Conservation (phyloP, 1,284 basidiomycete species). For the Veloboletus limbatus region DNA sequence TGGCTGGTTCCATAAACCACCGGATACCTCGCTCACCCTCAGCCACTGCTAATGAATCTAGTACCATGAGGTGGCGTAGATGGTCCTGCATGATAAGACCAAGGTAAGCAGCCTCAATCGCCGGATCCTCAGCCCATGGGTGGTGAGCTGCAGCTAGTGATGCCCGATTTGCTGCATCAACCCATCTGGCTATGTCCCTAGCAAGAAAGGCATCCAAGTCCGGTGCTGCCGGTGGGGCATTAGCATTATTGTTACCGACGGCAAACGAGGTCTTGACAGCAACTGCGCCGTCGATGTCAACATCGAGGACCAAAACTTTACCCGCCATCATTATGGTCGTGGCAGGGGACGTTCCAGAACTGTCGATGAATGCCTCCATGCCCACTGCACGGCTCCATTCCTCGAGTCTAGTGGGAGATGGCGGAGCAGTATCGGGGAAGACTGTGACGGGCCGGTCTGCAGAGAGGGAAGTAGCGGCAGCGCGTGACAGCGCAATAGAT, state of each 20-base stretch:
- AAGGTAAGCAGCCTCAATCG: slow-evolving; percentile 41
- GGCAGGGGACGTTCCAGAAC: slow-evolving; percentile 37
- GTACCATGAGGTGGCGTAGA: slow-evolving; percentile 65
- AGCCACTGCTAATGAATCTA: slow-evolving; percentile 64
- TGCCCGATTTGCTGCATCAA: slow-evolving; percentile 57
- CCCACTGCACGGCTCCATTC: slow-evolving; percentile 59
- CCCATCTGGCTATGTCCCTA: slow-evolving; percentile 52
- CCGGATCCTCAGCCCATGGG: slow-evolving; percentile 38
- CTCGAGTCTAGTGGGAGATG: slow-evolving; percentile 45
- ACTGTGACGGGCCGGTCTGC: slow-evolving; percentile 17
- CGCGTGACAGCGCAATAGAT: slow-evolving; percentile 28
- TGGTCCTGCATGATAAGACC: slow-evolving; percentile 50
- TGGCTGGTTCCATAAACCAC: slow-evolving; percentile 68
- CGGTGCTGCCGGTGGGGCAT: slow-evolving; percentile 41
- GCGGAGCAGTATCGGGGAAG: slow-evolving; percentile 30
- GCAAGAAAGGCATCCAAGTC: slow-evolving; percentile 59
- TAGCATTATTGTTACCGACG: slow-evolving; percentile 45
- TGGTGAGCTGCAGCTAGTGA: slow-evolving; percentile 34
- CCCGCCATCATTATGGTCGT: slow-evolving; percentile 65
- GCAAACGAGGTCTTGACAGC: slow-evolving; percentile 72
- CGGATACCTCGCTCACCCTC: slow-evolving; percentile 63
- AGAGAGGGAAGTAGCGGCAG: slow-evolving; percentile 23
- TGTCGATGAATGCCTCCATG: slow-evolving; percentile 71
- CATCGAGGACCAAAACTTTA: slow-evolving; percentile 73
- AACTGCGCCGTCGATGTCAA: slow-evolving; percentile 53